These are phyloP conservation scores for Calocybe cyanea DNA, from an alignment of 768 basidiomycete genomes.

Conservation along the genomic window DNA sequence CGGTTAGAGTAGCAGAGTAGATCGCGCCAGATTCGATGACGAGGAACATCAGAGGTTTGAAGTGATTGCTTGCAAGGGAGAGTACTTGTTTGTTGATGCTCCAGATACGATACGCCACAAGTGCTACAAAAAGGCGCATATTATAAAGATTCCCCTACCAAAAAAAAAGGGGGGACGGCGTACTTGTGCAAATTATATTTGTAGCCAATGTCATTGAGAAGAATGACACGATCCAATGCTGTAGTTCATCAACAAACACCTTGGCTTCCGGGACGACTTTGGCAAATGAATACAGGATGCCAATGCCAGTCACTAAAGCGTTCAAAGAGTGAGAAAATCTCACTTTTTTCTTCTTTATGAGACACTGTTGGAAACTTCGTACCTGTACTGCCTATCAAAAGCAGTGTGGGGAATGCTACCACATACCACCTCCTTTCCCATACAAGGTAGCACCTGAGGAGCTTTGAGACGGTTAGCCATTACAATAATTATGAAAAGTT, in stretches of 20 bases:
- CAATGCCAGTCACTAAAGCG: slow-evolving; percentile 26
- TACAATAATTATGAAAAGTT: too few relatives aligned
- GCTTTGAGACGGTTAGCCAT: not conserved
- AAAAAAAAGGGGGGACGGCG: not conserved
- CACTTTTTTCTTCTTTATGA: too few relatives aligned
- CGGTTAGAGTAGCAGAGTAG: slow-evolving; percentile 29
- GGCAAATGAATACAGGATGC: slow-evolving; percentile 29
- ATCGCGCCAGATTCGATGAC: slow-evolving; percentile 35
- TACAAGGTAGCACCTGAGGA: slow-evolving; percentile 23
- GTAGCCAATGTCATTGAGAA: slow-evolving; percentile 33
- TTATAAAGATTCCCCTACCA: not conserved
- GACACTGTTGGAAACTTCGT: not conserved
- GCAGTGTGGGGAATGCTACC: slow-evolving; percentile 24
- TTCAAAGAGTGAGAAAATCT: not conserved
- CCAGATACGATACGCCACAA: slow-evolving; percentile 33
- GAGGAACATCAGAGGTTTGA: slow-evolving; percentile 29
- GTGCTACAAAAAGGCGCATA: slow-evolving; percentile 12
- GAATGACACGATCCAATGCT: slow-evolving; percentile 36
- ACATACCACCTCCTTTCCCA: slow-evolving; percentile 22
- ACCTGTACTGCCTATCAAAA: slow-evolving; percentile 29
- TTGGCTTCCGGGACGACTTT: slow-evolving; percentile 21
- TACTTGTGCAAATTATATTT: slow-evolving; percentile 33
- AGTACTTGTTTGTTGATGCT: slow-evolving; percentile 24
- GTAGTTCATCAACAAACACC: slow-evolving; percentile 29
- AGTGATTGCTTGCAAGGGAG: slow-evolving; percentile 18